phyloP scores from a whole-genome alignment of 106 monocot genomes.

The Allium cepa region DNA sequence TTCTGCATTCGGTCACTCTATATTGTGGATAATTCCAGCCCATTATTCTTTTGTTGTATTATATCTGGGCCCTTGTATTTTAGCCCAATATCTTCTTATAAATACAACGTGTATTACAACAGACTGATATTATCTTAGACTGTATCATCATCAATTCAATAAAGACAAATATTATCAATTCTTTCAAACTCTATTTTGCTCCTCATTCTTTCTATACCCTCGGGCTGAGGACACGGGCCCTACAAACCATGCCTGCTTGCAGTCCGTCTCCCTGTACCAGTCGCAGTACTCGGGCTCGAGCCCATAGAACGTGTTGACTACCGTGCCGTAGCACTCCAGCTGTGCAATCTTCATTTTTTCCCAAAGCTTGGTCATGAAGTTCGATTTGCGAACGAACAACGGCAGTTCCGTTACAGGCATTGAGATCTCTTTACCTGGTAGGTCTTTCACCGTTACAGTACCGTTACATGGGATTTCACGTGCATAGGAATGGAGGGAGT shows the following conservation, averaged over 20 bases:
- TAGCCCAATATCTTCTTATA: too few species aligned
- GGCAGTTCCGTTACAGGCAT: constrained; percentile 29
- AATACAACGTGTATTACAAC: too few species aligned
- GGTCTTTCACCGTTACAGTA: neutral
- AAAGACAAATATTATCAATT: too few species aligned
- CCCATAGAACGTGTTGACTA: constrained; percentile 2
- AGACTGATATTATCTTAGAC: too few species aligned
- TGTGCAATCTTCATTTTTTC: constrained; percentile 20
- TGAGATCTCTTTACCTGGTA: neutral
- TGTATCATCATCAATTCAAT: too few species aligned
- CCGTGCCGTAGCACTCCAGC: constrained; percentile 1
- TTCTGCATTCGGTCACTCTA: too few species aligned
- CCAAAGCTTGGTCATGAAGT: constrained; percentile 16
- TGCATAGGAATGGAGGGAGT: neutral
- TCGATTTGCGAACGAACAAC: constrained; percentile 9
- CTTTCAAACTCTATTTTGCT: too few species aligned
- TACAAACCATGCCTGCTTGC: constrained; percentile 3
- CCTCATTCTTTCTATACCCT: neutral
- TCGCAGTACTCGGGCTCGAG: constrained; percentile 1
- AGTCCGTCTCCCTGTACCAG: neutral
- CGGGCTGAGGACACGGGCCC: constrained; percentile 1
- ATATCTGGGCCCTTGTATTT: too few species aligned
- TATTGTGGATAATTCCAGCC: too few species aligned
- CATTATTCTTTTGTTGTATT: too few species aligned
- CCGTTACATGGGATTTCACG: neutral